Evolutionary conservation across 768 basidiomycete species (phyloP).

Genomic region (Mycena floridula): DNA sequence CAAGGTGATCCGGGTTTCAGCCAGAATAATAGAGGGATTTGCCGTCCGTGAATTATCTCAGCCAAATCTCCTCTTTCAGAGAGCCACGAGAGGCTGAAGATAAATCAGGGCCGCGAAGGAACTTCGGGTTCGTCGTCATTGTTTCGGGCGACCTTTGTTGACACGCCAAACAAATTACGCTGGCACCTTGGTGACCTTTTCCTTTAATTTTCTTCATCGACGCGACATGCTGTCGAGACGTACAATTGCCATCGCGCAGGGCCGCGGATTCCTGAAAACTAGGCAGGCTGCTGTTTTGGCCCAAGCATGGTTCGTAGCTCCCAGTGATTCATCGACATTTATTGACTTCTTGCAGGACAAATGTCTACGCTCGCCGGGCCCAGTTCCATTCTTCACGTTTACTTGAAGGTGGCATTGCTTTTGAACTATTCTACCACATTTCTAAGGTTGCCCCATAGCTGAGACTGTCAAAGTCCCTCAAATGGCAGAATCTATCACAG

Average conservation of each 20-base stretch:
- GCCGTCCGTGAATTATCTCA: too few relatives aligned
- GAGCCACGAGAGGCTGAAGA: too few relatives aligned
- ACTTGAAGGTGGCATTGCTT: conserved; percentile 53
- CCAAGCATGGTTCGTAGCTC: conserved; percentile 38
- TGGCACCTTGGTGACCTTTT: too few relatives aligned
- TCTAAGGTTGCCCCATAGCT: conserved; percentile 31
- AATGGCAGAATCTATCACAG: conserved; percentile 98
- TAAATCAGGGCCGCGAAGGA: too few relatives aligned
- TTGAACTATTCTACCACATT: background rate
- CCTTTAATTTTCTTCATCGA: too few relatives aligned
- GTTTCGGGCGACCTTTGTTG: too few relatives aligned
- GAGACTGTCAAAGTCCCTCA: conserved; percentile 93
- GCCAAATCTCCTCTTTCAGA: too few relatives aligned
- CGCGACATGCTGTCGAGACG: conserved; percentile 67
- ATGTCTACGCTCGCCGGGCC: conserved; percentile 41
- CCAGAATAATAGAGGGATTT: too few relatives aligned
- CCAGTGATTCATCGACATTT: background rate
- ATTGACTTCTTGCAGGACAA: conserved; percentile 36
- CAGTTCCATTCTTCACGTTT: conserved; percentile 68
- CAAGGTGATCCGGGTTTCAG: too few relatives aligned
- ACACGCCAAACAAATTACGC: too few relatives aligned
- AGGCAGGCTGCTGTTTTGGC: conserved; percentile 25
- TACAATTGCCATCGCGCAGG: conserved; percentile 58
- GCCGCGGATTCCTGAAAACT: conserved; percentile 42
- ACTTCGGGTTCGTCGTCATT: too few relatives aligned